Evolutionary conservation across 2,329 filamentous ascomycete genomes (phyloP).

Genomic region (Sporothrix brasiliensis): DNA sequence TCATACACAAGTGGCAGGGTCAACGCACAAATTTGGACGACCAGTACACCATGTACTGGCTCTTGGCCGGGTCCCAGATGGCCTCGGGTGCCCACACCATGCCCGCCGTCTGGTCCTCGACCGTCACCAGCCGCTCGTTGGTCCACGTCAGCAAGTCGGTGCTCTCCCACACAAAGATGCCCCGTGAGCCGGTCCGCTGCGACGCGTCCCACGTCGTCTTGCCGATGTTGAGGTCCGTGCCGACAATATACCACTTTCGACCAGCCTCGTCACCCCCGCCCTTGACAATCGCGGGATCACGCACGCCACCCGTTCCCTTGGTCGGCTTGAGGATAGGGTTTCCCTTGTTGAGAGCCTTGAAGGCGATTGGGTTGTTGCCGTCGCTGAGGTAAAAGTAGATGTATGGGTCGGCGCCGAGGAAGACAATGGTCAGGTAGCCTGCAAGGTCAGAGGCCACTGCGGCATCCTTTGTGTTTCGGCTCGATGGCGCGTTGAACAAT

Average conservation of each 20-base stretch:
- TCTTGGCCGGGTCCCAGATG: constrained; percentile 54
- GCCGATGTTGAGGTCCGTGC: constrained; percentile 57
- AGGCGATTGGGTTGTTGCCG: constrained; percentile 54
- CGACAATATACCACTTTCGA: constrained; percentile 59
- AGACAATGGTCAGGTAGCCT: constrained; percentile 58
- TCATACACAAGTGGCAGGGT: not conserved
- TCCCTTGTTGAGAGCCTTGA: constrained; percentile 54
- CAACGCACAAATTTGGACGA: constrained; percentile 48
- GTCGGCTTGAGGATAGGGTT: constrained; percentile 53
- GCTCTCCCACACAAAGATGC: constrained; percentile 60
- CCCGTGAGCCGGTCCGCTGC: constrained; percentile 54
- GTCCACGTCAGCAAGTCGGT: constrained; percentile 55
- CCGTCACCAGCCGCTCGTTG: constrained; percentile 52
- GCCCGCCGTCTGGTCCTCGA: constrained; percentile 57
- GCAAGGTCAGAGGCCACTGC: constrained; percentile 47
- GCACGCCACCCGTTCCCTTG: constrained; percentile 55
- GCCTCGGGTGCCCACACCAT: constrained; percentile 64
- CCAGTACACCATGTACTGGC: constrained; percentile 53
- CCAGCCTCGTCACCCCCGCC: constrained; percentile 52
- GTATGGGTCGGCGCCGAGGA: constrained; percentile 56
- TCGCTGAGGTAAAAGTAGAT: constrained; percentile 59
- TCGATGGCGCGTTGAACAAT: not conserved
- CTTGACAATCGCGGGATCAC: constrained; percentile 55
- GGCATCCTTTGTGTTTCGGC: not conserved
- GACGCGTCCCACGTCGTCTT: constrained; percentile 58